These are phyloP conservation scores for Xerocomus amazonicus DNA, from an alignment of 1,284 basidiomycete genomes.

Conservation along the genomic window DNA sequence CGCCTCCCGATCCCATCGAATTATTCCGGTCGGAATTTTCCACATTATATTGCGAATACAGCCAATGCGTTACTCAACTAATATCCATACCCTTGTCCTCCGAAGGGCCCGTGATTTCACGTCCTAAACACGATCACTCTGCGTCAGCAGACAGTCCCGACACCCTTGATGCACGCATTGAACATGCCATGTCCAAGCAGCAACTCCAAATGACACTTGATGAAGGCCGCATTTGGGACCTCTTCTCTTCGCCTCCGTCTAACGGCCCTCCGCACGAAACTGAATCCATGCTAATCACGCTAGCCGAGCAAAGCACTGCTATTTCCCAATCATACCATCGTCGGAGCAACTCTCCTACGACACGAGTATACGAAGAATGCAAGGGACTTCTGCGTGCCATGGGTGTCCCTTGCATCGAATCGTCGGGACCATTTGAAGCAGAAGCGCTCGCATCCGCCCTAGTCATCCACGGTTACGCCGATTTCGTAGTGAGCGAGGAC, in stretches of 20 bases:
- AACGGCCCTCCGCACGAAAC: constrained; percentile 13
- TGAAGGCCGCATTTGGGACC: constrained; percentile 62
- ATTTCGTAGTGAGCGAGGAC: constrained; percentile 87
- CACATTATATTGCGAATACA: constrained; percentile 49
- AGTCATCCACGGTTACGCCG: constrained; percentile 67
- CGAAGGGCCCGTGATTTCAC: constrained; percentile 17
- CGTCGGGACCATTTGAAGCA: constrained; percentile 69
- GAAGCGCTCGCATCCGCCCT: constrained; percentile 79
- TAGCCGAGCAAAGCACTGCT: constrained; percentile 48
- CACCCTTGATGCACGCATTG: constrained; percentile 37
- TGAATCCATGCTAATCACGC: constrained; percentile 33
- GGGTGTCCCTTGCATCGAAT: constrained; percentile 73
- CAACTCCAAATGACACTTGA: constrained; percentile 59
- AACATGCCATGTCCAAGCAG: constrained; percentile 58
- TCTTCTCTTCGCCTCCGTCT: constrained; percentile 29
- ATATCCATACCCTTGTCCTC: constrained; percentile 35
- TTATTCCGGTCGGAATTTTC: constrained; percentile 35
- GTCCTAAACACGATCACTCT: constrained; percentile 1
- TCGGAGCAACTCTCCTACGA: constrained; percentile 55
- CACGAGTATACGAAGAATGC: constrained; percentile 59
- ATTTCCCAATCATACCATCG: constrained; percentile 63
- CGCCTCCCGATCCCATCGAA: constrained; percentile 14
- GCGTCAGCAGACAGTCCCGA: constrained; percentile 24
- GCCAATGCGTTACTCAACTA: constrained; percentile 45
- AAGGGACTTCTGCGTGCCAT: constrained; percentile 65